Percentiles rank a stretch among this genome's conserved stretches.
These are phyloP conservation scores for Xylaria castorea DNA, from an alignment of 495 filamentous ascomycete species.

Conservation along the genomic window DNA sequence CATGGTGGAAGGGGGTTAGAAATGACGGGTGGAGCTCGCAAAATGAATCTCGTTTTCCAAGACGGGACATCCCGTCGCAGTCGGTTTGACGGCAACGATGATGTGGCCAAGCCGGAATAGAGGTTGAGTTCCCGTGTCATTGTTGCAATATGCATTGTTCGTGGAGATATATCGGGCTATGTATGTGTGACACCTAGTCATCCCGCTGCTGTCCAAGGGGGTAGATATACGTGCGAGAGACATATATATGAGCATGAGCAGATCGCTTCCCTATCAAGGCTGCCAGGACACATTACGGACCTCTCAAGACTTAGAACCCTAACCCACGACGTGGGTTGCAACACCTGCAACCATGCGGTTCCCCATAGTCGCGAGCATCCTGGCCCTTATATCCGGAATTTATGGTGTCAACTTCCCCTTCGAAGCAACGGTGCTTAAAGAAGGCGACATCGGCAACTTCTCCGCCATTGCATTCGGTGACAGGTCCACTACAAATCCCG, in stretches of 20 bases:
- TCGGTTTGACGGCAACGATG: not conserved
- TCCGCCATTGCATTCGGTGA: conserved; percentile 43
- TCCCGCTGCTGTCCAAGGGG: not conserved
- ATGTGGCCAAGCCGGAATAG: not conserved
- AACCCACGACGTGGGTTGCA: not conserved
- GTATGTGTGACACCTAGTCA: conserved; percentile 2
- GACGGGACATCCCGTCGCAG: not conserved
- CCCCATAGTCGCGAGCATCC: conserved; percentile 12
- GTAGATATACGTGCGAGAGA: not conserved
- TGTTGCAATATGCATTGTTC: not conserved
- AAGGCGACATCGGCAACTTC: conserved; percentile 39
- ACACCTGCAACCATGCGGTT: conserved; percentile 21
- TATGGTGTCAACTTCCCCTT: conserved; percentile 44
- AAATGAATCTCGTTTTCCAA: not conserved
- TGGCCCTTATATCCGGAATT: conserved; percentile 20
- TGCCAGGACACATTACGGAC: not conserved
- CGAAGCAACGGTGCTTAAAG: conserved; percentile 45
- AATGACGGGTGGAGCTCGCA: not conserved
- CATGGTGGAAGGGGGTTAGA: not conserved
- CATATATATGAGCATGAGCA: conserved; percentile 13
- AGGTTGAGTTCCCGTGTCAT: not conserved
- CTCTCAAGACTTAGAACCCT: not conserved
- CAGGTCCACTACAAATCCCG: conserved; percentile 15
- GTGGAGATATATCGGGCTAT: conserved; percentile 9
- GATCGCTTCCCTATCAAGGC: not conserved